Evolutionary conservation across 2,329 filamentous ascomycete genomes (phyloP), one percentile per base, ranked within the genome.

Genomic region (Colletotrichum musicola): DNA sequence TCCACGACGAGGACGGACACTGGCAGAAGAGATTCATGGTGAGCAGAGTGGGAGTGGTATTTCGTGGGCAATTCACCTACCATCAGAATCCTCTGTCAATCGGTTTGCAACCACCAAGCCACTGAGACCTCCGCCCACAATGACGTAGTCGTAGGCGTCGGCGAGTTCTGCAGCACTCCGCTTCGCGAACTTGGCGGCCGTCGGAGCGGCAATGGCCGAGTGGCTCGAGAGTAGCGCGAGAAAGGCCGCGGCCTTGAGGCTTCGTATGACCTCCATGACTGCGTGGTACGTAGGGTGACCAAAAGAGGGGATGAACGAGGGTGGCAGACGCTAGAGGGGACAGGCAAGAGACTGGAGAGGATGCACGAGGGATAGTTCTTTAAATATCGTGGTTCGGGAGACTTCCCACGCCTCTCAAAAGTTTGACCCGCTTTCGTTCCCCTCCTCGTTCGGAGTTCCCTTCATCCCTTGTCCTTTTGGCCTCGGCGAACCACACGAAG

Each of bases 81-180:
- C 60, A 60, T 70, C 72, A 0, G 77, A 74, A 56, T 81, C 71
- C 44, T 77, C 76, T 1, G 78, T 77, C 6, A 81, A 73, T 1
- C 80, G 74, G 70, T 79, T 80, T 6, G 80, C 80, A 6, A 82
- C 66, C 1, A 80, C 73, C 1, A 81, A 74, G 2, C 80, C 80
- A 46, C 73, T 75, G 0, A 79, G 77, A 0, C 79, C 80, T 6
- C 75, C 80, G 6, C 80, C 80, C 9, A 78, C 75, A 27, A 82
- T 75, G 25, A 82, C 69, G 60, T 80, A 82, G 74, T 81, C 79
- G 55, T 75, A 80, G 5, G 58, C 55, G 1, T 20, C 40, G 4
- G n/a, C n/a, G 9, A 69, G 56, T 7, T 67, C 51, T 4, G 63
- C 14, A 3, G 47, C 5, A 9, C 53, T 67, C 0, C 67, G 35